These are phyloP conservation scores for Isabelozyma rhagii DNA, from an alignment of 805 yeast genomes.

Conservation along the genomic window DNA sequence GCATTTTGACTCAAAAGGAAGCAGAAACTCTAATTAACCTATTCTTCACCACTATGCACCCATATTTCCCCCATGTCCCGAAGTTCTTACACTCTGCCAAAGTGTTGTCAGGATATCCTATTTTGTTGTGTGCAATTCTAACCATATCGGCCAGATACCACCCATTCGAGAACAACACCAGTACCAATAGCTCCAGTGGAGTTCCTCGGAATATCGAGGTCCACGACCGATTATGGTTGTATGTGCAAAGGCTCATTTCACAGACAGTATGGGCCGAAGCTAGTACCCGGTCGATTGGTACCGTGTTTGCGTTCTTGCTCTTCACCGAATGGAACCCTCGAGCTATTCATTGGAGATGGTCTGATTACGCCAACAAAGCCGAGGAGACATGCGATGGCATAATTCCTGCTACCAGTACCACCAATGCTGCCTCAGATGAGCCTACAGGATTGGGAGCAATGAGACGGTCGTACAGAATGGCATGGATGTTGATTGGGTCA, in stretches of 20 bases:
- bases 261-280: slow-evolving; percentile 95
- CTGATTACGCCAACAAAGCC: slow-evolving; percentile 72
- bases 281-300: slow-evolving; percentile 80
- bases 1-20: slow-evolving; percentile 59
- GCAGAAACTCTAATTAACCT: slow-evolving; percentile 55
- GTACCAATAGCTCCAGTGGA: slow-evolving; percentile 19
- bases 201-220: slow-evolving; percentile 54
- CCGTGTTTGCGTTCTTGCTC: slow-evolving; percentile 76
- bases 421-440: slow-evolving; percentile 23
- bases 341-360: slow-evolving; percentile 86
- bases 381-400: slow-evolving; percentile 32
- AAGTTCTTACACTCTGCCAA: slow-evolving; percentile 63
- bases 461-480: slow-evolving; percentile 83
- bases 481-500: slow-evolving; percentile 90
- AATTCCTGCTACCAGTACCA: background rate
- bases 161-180: slow-evolving; percentile 42
- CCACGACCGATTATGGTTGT: slow-evolving; percentile 81
- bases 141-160: slow-evolving; percentile 82
- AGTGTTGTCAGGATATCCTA: slow-evolving; percentile 72
- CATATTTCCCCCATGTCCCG: slow-evolving; percentile 87
- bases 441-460: slow-evolving; percentile 77
- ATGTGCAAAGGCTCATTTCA: slow-evolving; percentile 76
- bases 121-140: slow-evolving; percentile 73
- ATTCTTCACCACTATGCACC: slow-evolving; percentile 79
- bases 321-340: slow-evolving; percentile 96